Evolutionary conservation across 2,329 filamentous ascomycete genomes (phyloP), one percentile per base, ranked within the genome.

Genomic region (Akanthomyces uredinophilus): DNA sequence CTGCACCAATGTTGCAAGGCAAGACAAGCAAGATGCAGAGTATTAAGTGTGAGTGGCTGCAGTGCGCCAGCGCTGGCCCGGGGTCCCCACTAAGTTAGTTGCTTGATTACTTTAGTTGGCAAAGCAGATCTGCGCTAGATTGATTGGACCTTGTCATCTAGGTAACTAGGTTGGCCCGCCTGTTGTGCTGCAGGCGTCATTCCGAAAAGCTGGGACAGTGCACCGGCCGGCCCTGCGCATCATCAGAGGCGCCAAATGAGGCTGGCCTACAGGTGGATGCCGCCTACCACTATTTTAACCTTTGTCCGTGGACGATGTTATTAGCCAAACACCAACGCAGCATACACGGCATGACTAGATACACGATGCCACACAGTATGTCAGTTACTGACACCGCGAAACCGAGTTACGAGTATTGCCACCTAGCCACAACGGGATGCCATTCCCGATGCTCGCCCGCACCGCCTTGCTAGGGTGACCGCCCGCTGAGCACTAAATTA

Each of bases 51-150:
- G n/a, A n/a, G 32, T 35, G 32, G 37, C 37, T 60, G 57, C 57
- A 60, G 57, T 29, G 22, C 22, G 24, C 49, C n/a, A 29, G 29
- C 18, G 27, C 37, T 44, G 27, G 24, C 39, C 37, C 18, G 22
- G 22, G 10, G 35, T 47, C 20, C 49, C 27, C 18, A 24, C 43
- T n/a, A 52, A 29, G n/a, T n/a, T n/a, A 4, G 27, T 29, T 29
- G 6, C 27, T 29, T 29, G 27, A 29, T 35, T 35, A 35, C 7
- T 35, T 6, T 8, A 35, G 7, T 35, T 35, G 11, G 32, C 32
- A 35, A 8, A 35, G 32, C 32, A 35, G 57, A 60, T 60, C 57
- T 52, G 57, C 57, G 47, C 47, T 20, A 60, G 57, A 60, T 60
- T 60, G 57, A 60, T 52, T 60, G 56, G 56, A n/a, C 41, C n/a